Base-by-base conservation (phyloP, 768 basidiomycete species). In the Gautieria morchelliformis region DNA sequence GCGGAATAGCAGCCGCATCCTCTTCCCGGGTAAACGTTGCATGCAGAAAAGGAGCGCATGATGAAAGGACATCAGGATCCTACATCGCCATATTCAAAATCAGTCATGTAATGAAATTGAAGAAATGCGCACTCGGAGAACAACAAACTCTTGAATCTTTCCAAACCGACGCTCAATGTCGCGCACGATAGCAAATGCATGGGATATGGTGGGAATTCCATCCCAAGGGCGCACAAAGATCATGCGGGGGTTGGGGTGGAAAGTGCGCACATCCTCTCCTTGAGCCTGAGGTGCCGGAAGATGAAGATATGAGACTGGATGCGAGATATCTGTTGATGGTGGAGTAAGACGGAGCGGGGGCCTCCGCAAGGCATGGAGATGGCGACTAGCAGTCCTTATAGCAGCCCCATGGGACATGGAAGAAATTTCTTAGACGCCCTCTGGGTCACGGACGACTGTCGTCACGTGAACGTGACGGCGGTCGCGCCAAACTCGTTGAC, bases 131-230 rank as follows among this genome's bases (percentile, higher is more conserved):
- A 57, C 56, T 24, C 56, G n/a, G 20, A 42, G 22, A 33, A 50
- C n/a, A 20, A 50, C 42, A 49, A 57, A 48, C n/a, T 57, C 56
- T 40, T 47, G 37, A 35, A 57, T 37, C n/a, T 27, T 57, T 14
- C 56, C 56, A 50, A 60, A 69, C 44, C 42, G 62, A 58, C 52
- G 72, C 68, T 87, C 84, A 30, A 85, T 62, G 8, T 74, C 77
- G 47, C 79, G 76, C 55, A 85, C 64, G 47, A 82, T 71, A 47
- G 77, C 71, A 8, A 77, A 72, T 5, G 75, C 78, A 22, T 85
- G 78, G 5, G 72, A 67, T 62, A 82, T 76, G 35, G 76, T 77
- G 3, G 63, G 65, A 15, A 80, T 65, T 9, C 71, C 69, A 42
- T 67, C 66, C 64, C 71, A 75, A 48, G 74, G 67, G 45, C 75